phyloP scores from a whole-genome alignment of 1,139 yeast species.

The Protomyces gravidus region DNA sequence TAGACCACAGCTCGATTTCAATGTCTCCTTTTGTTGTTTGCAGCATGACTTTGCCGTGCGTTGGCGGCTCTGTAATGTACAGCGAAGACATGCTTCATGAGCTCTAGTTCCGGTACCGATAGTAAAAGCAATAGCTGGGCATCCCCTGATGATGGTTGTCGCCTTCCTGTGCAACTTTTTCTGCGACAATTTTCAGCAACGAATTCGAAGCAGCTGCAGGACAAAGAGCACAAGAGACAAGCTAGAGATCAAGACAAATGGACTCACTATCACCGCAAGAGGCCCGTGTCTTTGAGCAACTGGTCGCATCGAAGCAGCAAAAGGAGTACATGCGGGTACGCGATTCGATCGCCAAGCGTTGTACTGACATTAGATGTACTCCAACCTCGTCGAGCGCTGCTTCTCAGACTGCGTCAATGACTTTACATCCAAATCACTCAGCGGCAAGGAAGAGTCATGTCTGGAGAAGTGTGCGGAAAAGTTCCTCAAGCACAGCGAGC shows the following conservation, averaged over 20 bases:
- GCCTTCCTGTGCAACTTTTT: not conserved
- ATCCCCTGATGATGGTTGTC: no score
- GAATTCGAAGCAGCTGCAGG: not conserved
- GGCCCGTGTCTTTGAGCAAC: slow-evolving; percentile 92
- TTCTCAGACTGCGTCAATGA: slow-evolving; percentile 96
- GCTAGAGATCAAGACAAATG: no score
- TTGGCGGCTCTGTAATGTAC: slow-evolving; percentile 23
- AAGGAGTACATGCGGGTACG: slow-evolving; percentile 54
- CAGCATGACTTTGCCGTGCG: slow-evolving; percentile 46
- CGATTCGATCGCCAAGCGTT: slow-evolving; percentile 20
- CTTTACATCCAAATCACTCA: slow-evolving; percentile 84
- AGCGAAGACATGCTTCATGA: slow-evolving; percentile 21
- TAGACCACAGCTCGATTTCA: slow-evolving; percentile 65
- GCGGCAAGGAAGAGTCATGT: slow-evolving; percentile 79
- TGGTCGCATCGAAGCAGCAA: slow-evolving; percentile 97
- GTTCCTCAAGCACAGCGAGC: slow-evolving; percentile 95
- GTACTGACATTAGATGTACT: slow-evolving; percentile 51
- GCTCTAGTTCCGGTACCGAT: no score
- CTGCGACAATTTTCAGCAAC: not conserved
- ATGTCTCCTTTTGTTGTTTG: slow-evolving; percentile 59
- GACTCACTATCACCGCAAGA: slow-evolving; percentile 66
- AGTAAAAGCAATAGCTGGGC: no score
- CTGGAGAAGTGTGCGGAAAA: slow-evolving; percentile 91
- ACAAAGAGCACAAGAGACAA: no score
- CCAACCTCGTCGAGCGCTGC: slow-evolving; percentile 92